phyloP scores from a whole-genome alignment of 1,284 basidiomycete genomes.

The Tilletia caries region DNA sequence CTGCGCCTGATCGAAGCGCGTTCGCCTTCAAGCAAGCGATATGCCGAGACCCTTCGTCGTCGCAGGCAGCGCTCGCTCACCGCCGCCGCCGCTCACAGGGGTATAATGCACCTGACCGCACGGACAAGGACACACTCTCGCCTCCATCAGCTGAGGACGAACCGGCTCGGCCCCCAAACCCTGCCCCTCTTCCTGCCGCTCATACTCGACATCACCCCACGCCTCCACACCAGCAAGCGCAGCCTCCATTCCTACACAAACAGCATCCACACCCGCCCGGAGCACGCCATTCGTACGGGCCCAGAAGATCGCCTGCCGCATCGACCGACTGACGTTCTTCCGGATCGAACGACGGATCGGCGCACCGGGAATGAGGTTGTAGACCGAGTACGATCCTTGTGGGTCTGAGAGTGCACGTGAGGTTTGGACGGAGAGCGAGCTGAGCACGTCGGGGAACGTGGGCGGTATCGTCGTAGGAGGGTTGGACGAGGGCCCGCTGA shows the following conservation, averaged over 20 bases:
- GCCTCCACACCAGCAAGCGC: slow-evolving; percentile 7
- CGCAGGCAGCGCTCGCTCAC: no score
- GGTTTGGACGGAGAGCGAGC: slow-evolving; percentile 6
- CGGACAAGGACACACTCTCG: slow-evolving; percentile 5
- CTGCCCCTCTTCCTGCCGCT: slow-evolving; percentile 10
- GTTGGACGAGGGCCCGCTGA: no score
- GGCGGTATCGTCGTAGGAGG: background rate
- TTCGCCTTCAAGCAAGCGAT: no score
- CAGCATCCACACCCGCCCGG: slow-evolving; percentile 2
- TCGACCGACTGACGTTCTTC: slow-evolving; percentile 10
- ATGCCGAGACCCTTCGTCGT: no score
- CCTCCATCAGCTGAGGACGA: background rate
- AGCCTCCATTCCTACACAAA: slow-evolving; percentile 8
- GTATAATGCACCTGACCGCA: background rate
- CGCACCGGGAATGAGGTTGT: slow-evolving; percentile 9
- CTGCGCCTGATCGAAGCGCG: no score
- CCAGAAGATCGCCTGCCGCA: slow-evolving; percentile 11
- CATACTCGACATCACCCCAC: slow-evolving; percentile 11
- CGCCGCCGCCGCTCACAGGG: no score
- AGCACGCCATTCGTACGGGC: slow-evolving; percentile 12
- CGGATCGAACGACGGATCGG: background rate
- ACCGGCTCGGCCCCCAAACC: background rate
- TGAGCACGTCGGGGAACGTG: slow-evolving; percentile 8
- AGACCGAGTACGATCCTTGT: slow-evolving; percentile 3
- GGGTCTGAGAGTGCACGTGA: slow-evolving; percentile 5